These are phyloP conservation scores for Mycena rebaudengoi DNA, from an alignment of 768 basidiomycete species.

Conservation along the genomic window DNA sequence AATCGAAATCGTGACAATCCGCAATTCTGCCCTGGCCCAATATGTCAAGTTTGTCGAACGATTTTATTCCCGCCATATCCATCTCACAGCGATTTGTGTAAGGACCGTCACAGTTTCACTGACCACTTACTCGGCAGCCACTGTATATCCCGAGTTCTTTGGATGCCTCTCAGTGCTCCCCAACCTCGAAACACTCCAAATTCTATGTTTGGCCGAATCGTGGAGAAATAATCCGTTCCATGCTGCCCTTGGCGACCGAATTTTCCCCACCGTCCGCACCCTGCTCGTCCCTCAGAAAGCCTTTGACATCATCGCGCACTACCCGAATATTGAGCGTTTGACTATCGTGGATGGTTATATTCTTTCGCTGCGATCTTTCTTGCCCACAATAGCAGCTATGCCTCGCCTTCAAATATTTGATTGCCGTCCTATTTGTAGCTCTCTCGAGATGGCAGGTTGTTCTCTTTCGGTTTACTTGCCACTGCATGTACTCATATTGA, in stretches of 20 bases:
- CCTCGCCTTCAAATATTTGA: too few relatives aligned
- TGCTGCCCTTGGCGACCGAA: background rate
- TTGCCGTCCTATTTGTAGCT: too few relatives aligned
- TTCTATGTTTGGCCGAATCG: background rate
- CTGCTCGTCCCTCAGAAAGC: background rate
- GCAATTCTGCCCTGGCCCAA: conserved; percentile 28
- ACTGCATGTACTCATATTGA: too few relatives aligned
- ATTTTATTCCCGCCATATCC: background rate
- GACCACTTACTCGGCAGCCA: conserved; percentile 14
- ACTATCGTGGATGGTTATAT: too few relatives aligned
- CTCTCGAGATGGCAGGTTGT: too few relatives aligned
- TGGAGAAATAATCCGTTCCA: background rate
- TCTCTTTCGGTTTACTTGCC: too few relatives aligned
- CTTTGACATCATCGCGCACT: too few relatives aligned
- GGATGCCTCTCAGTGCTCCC: conserved; percentile 31
- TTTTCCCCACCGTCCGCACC: background rate
- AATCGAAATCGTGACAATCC: conserved; percentile 35
- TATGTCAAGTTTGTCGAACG: conserved; percentile 30
- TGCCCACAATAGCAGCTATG: too few relatives aligned
- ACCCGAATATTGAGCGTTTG: too few relatives aligned
- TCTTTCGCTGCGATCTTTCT: too few relatives aligned
- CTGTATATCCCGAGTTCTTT: conserved; percentile 32
- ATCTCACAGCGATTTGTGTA: background rate
- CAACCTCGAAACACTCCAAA: conserved; percentile 34
- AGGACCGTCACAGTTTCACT: conserved; percentile 31